Percentiles rank a stretch among this genome's conserved stretches.
phyloP scores from a whole-genome alignment of 345 rosid genomes.

The Arabidopsis arenosa region DNA sequence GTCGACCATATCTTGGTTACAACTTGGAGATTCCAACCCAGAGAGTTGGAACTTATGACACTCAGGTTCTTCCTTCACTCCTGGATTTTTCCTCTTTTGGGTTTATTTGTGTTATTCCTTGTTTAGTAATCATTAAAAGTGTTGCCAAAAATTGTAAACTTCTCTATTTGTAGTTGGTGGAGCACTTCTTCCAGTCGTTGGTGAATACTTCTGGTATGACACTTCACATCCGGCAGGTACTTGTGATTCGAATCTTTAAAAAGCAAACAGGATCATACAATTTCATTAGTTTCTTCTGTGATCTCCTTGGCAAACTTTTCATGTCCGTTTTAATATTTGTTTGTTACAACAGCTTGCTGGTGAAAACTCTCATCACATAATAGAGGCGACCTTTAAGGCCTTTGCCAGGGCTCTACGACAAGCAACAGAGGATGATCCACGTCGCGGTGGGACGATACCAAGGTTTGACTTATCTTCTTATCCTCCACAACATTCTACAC shows the following conservation, averaged over 20 bases:
- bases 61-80: slow-evolving; percentile 60
- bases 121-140: slow-evolving; percentile 7
- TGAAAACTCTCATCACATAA: slow-evolving; percentile 87
- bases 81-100: slow-evolving; percentile 23
- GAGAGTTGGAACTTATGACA: slow-evolving; percentile 85
- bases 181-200: slow-evolving; percentile 89
- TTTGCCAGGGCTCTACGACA: slow-evolving; percentile 95
- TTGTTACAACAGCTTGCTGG: slow-evolving; percentile 75
- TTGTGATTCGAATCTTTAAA: not conserved
- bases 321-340: not conserved
- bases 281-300: not conserved
- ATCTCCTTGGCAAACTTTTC: too few relatives aligned
- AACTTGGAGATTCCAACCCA: slow-evolving; percentile 74
- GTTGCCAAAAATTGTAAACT: not conserved
- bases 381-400: slow-evolving; percentile 97
- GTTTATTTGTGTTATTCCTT: slow-evolving; percentile 11
- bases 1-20: slow-evolving; percentile 76
- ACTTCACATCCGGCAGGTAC: slow-evolving; percentile 88
- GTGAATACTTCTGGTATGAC: slow-evolving; percentile 95
- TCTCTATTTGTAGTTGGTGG: slow-evolving; percentile 66
- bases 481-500: not conserved
- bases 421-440: slow-evolving; percentile 80
- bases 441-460: slow-evolving; percentile 82
- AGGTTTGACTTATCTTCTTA: slow-evolving; percentile 54
- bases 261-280: not conserved